These are phyloP conservation scores for Tetrahymena elliotti DNA, from an alignment of 73 alveolate genomes.

Conservation along the genomic window DNA sequence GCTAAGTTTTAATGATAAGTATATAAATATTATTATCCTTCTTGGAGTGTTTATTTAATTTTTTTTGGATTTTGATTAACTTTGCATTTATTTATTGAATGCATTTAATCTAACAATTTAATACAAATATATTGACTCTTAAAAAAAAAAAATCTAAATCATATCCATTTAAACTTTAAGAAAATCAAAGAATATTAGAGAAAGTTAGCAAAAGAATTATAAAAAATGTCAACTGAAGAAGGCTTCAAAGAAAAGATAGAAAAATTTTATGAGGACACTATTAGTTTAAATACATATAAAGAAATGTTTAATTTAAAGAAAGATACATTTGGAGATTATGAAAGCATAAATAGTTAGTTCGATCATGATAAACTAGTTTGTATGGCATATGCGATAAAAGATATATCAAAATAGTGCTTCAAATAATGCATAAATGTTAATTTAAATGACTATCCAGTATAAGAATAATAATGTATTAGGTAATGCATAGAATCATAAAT, in stretches of 20 bases:
- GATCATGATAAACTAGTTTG: background rate
- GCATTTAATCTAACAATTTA: background rate
- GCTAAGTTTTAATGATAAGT: background rate
- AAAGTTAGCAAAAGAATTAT: background rate
- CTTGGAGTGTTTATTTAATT: background rate
- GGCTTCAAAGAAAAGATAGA: background rate
- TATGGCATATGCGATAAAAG: background rate
- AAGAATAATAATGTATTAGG: background rate
- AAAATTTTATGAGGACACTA: background rate
- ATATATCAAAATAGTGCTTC: background rate
- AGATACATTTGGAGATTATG: background rate
- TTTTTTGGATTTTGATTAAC: background rate
- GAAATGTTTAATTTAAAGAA: background rate
- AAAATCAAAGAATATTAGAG: background rate
- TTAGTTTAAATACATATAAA: background rate
- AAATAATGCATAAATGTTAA: background rate
- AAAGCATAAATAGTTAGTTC: background rate
- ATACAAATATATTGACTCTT: background rate
- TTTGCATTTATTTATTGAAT: background rate
- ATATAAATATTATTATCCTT: background rate
- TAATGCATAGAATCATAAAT: background rate
- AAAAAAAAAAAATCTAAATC: background rate
- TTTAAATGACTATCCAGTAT: background rate
- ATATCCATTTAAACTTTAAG: background rate
- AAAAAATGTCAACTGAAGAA: background rate